Evolutionary conservation across 1,139 yeast species (phyloP).

Genomic region (Yarrowia galli): DNA sequence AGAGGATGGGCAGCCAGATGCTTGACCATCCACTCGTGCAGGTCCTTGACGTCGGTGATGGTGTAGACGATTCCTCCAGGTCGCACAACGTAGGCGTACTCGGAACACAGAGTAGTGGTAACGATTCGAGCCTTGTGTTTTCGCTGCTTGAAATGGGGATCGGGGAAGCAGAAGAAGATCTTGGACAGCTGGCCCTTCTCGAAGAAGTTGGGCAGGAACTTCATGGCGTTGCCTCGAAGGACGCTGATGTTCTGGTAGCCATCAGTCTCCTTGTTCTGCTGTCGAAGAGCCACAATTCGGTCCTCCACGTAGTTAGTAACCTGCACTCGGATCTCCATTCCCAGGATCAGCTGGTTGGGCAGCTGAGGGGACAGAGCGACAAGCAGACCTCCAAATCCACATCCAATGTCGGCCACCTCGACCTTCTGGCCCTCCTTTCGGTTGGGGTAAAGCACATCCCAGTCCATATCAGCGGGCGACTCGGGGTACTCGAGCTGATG

Average conservation of each 20-base stretch:
- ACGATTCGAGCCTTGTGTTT: constrained; percentile 97
- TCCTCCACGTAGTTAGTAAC: constrained; percentile 98
- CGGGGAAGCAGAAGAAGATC: constrained; percentile 98
- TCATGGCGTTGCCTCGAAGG: constrained; percentile 95
- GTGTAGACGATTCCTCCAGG: constrained; percentile 93
- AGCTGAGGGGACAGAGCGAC: constrained; percentile 80
- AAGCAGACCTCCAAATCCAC: constrained; percentile 95
- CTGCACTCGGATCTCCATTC: constrained; percentile 98
- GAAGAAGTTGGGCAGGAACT: constrained; percentile 93
- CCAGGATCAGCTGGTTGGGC: constrained; percentile 76
- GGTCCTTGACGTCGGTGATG: constrained; percentile 92
- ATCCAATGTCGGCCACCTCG: constrained; percentile 94
- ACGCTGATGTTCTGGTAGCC: constrained; percentile 84
- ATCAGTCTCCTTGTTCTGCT: constrained; percentile 53
- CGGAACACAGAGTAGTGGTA: constrained; percentile 85
- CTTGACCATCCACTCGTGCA: constrained; percentile 95
- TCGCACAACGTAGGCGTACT: constrained; percentile 86
- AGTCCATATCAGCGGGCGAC: constrained; percentile 83
- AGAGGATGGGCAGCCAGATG: constrained; percentile 91
- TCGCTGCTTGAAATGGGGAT: constrained; percentile 96
- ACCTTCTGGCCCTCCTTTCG: constrained; percentile 58
- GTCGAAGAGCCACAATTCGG: constrained; percentile 85
- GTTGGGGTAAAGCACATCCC: constrained; percentile 78
- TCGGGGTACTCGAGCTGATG: constrained; percentile 89
- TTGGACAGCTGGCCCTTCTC: constrained; percentile 73